Evolutionary conservation across 768 basidiomycete genomes (phyloP).

Genomic region (Russula ochroleuca): DNA sequence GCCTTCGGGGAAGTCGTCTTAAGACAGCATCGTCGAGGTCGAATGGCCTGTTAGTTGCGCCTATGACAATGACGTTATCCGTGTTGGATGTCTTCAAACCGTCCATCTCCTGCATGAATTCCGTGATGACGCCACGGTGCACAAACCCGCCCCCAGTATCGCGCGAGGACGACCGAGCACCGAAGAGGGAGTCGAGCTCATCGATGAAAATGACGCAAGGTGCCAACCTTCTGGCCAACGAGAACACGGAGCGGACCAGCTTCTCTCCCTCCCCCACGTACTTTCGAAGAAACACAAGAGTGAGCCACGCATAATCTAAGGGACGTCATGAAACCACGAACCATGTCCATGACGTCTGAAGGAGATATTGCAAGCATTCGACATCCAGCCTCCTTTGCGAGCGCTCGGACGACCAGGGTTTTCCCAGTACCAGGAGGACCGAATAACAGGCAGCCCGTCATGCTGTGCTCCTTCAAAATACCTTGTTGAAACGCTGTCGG

Average conservation of each 20-base stretch:
- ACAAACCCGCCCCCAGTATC: constrained; percentile 78
- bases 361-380: constrained; percentile 88
- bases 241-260: constrained; percentile 84
- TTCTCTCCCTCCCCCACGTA: constrained; percentile 90
- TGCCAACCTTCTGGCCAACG: constrained; percentile 75
- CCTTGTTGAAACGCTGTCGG: constrained; percentile 85
- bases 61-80: constrained; percentile 83
- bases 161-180: constrained; percentile 71
- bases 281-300: constrained; percentile 36
- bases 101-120: constrained; percentile 98
- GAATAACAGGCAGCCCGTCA: constrained; percentile 87
- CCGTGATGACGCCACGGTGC: constrained; percentile 83
- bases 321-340: constrained; percentile 35
- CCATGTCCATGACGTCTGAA: constrained; percentile 96
- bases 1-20: constrained; percentile 77
- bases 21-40: constrained; percentile 91
- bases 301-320: constrained; percentile 9
- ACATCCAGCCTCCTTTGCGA: constrained; percentile 91
- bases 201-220: constrained; percentile 95
- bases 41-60: constrained; percentile 90
- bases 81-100: constrained; percentile 78
- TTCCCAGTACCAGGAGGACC: constrained; percentile 94
- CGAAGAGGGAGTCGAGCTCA: constrained; percentile 91
- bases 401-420: constrained; percentile 81
- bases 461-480: constrained; percentile 85